Base-by-base conservation (phyloP, 305 asterid genomes). In the Fraxinus ornus region DNA sequence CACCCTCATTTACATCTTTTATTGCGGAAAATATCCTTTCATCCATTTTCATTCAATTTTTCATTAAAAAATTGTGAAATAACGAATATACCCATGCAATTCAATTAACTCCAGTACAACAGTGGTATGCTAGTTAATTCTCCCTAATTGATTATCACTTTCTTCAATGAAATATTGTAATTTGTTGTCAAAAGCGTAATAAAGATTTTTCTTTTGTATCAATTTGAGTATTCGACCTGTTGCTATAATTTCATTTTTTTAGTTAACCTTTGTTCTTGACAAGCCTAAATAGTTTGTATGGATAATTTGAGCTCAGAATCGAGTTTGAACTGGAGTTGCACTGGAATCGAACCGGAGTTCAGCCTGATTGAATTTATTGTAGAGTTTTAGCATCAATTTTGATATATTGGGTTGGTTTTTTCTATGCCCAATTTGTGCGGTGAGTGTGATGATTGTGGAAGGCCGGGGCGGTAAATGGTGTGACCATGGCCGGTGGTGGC, bases 71-170 rank as follows among this genome's bases (percentile, higher is more conserved):
- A 9, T 37, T 37, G 10, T 7, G 0, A 37, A 37, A 37, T 37
- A 7, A 37, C 2, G 41, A 37, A 37, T 37, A 37, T 37, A 37
- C 1, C 39, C 30, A 26, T 26, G 30, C 30, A 77, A 85, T 84
- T 80, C 93, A 33, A 76, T 74, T 7, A 89, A 85, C 32, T 83
- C 89, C 71, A 70, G 84, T 28, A 68, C 86, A 30, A 3, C 83
- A 37, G 90, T 86, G 90, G 93, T 90, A 71, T 37, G 12, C 0
- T 60, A 24, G 37, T 30, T 81, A 19, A 36, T 19, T 37, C 4
- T 12, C 17, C 36, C 19, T 4, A 9, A 3, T 62, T 15, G 13
- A 12, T 26, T 22, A 22, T 36, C 9, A 24, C 12, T 62, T 62
- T 62, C 72, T 57, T 21, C 72, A 62, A 22, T 22, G 26, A 22